These are phyloP conservation scores for Smallanthus sonchifolius DNA, from an alignment of 129 eudicot species.

Conservation along the genomic window DNA sequence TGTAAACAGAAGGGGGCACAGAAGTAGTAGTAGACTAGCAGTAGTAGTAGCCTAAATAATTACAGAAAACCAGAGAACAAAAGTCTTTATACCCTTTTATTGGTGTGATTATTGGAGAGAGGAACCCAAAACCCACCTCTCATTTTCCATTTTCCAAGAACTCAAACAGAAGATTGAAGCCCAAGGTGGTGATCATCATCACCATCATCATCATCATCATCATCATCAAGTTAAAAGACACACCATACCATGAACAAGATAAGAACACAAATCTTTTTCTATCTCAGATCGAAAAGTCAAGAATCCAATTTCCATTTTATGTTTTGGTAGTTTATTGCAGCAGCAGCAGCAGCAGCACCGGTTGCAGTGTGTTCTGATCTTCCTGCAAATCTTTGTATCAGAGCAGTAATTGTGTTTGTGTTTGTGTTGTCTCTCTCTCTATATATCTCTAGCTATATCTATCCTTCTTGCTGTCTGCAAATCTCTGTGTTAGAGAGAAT, in stretches of 20 bases:
- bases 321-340: neutral
- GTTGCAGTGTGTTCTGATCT: conserved; percentile 19
- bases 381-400: conserved; percentile 33
- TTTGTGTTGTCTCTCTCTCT: conserved; percentile 25
- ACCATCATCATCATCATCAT: neutral
- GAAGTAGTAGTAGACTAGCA: conserved; percentile 43
- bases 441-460: neutral
- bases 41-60: conserved; percentile 39
- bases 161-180: conserved; percentile 9
- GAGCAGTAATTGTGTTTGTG: conserved; percentile 29
- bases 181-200: neutral
- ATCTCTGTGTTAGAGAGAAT: conserved; percentile 17
- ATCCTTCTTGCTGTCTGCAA: conserved; percentile 15
- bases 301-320: neutral
- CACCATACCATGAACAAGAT: neutral
- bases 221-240: neutral
- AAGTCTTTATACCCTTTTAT: conserved; percentile 37
- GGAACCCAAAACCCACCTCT: conserved; percentile 27
- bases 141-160: conserved; percentile 35
- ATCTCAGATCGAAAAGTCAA: conserved; percentile 9
- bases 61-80: conserved; percentile 43
- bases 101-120: conserved; percentile 28
- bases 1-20: conserved; percentile 38
- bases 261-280: neutral
- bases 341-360: conserved; percentile 9